Conservation (phyloP, 208 protist species). For the Blastocrithidia nonstop region DNA sequence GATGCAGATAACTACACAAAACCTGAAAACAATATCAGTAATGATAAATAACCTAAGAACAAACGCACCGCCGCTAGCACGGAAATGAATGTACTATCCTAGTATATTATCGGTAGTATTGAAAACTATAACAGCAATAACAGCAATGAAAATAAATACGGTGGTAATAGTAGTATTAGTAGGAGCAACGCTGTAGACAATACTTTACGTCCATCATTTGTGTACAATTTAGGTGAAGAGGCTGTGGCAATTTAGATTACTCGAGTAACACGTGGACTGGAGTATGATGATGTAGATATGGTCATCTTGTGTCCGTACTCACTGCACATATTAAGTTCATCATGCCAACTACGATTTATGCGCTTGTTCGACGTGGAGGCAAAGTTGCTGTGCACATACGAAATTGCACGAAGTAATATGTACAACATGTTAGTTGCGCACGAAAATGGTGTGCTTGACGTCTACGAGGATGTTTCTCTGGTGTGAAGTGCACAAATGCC, state of each 20-base stretch:
- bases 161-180: neutral
- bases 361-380: conserved; percentile 66
- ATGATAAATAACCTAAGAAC: too few relatives aligned
- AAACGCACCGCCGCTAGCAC: neutral
- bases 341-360: conserved; percentile 23
- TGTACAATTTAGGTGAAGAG: conserved; percentile 79
- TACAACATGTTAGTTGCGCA: conserved; percentile 81
- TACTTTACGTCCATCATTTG: conserved; percentile 27
- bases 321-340: conserved; percentile 48
- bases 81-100: neutral
- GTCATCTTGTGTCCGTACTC: conserved; percentile 63
- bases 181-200: neutral
- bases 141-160: neutral
- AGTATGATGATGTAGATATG: conserved; percentile 37
- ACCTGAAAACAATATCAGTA: too few relatives aligned
- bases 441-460: conserved; percentile 39
- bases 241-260: conserved; percentile 58
- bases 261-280: conserved; percentile 22
- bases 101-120: neutral
- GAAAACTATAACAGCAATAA: neutral
- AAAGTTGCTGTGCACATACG: conserved; percentile 37
- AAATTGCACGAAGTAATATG: conserved; percentile 15
- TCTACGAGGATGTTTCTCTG: conserved; percentile 75
- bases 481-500: conserved; percentile 73
- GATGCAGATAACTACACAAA: too few relatives aligned